Base-by-base conservation (phyloP, 257 asterid species). In the Anisodus tanguticus region DNA sequence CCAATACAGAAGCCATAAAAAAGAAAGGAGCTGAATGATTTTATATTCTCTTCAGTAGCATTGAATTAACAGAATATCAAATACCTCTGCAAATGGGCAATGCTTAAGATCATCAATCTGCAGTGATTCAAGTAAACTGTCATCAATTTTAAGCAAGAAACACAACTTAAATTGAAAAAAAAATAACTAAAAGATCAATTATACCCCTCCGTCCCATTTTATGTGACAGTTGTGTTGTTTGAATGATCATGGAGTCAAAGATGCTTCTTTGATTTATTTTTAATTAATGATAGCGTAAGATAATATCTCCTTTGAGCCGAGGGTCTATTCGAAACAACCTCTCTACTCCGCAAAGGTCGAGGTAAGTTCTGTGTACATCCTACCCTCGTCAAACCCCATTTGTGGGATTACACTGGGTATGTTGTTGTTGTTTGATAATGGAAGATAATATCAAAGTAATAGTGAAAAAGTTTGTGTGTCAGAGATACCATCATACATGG, bases 31-130 rank as follows among this genome's bases (percentile, higher is more conserved):
- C 43, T 16, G 19, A 76, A 76, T 76, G 26, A 51, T 51, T 12
- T 26, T 76, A 51, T 76, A 12, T 11, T 72, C 19, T 76, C 45
- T 13, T 35, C 19, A 51, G 31, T 11, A 16, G 19, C 10, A 13
- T 2, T 6, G 43, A 41, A 41, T 37, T 19, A 80, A 2, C 19
- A 82, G 71, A 71, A 51, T 15, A 58, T 10, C 69, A 31, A 47
- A 37, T 8, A 95, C 99, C 99, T 95, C 99, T 68, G 97, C 92
- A 80, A 90, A 93, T 39, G 97, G 90, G 78, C 91, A 93, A 90
- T 91, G 94, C 90, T 88, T 91, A 88, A 94, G 94, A 81, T 95
- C 98, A 86, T 94, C 97, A 85, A 91, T 87, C 99, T 95, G 94
- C 90, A 88, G 31, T 31, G 79, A 53, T 84, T 84, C 41, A 67